Evolutionary conservation across 1,139 yeast species (phyloP).

Genomic region (Pichia sp.): DNA sequence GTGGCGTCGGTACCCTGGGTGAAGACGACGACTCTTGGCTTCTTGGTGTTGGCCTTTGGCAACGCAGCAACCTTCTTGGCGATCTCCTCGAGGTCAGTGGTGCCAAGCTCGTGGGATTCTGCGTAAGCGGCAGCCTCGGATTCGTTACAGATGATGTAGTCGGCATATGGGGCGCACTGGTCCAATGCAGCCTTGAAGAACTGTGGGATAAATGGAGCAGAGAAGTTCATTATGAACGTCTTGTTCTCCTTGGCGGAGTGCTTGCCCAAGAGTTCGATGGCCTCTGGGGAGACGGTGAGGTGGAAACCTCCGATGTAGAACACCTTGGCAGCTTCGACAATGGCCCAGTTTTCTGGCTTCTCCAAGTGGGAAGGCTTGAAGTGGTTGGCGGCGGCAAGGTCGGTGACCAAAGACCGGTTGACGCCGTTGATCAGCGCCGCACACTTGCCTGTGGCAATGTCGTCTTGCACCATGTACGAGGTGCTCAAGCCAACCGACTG

Average conservation of each 20-base stretch:
- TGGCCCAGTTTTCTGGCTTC: slow-evolving; percentile 84
- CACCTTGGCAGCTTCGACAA: slow-evolving; percentile 73
- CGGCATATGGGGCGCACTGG: slow-evolving; percentile 78
- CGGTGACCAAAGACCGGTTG: slow-evolving; percentile 91
- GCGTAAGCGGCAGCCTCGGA: slow-evolving; percentile 96
- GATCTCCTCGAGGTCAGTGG: slow-evolving; percentile 65
- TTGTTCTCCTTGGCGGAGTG: slow-evolving; percentile 87
- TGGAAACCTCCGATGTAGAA: slow-evolving; percentile 98
- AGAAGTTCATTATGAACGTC: slow-evolving; percentile 78
- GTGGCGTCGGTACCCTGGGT: slow-evolving; percentile 94
- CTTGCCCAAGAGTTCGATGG: slow-evolving; percentile 82
- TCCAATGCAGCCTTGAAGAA: slow-evolving; percentile 92
- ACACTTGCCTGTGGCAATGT: slow-evolving; percentile 90
- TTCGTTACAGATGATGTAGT: slow-evolving; percentile 91
- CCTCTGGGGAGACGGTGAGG: slow-evolving; percentile 94
- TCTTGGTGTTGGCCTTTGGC: slow-evolving; percentile 68
- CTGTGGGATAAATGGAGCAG: slow-evolving; percentile 96
- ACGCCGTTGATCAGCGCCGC: slow-evolving; percentile 85
- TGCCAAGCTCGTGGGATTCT: slow-evolving; percentile 65
- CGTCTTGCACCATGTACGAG: slow-evolving; percentile 73
- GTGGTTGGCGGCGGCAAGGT: slow-evolving; percentile 96
- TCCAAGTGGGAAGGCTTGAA: slow-evolving; percentile 86
- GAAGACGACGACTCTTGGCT: slow-evolving; percentile 80
- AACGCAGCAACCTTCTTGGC: slow-evolving; percentile 78
- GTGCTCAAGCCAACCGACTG: slow-evolving; percentile 82